Conservation (phyloP, 768 basidiomycete genomes). For the Naganishia vaughanmartiniae region DNA sequence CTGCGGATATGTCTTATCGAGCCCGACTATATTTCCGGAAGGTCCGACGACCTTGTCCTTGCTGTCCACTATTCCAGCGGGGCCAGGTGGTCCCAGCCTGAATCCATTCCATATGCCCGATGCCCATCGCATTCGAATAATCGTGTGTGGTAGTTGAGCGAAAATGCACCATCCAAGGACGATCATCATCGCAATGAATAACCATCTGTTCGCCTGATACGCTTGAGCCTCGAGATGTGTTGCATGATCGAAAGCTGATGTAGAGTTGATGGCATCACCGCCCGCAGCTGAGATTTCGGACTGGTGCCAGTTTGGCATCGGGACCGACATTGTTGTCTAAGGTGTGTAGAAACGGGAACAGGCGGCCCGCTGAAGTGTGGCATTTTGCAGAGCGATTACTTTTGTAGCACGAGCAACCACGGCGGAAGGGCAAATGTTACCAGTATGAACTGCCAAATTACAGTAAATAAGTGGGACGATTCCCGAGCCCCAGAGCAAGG, state of each 20-base stretch:
- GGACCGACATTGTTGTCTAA: background rate
- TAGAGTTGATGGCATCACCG: slow-evolving; percentile 34
- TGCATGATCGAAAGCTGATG: slow-evolving; percentile 32
- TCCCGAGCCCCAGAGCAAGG: too few relatives aligned
- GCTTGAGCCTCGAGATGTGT: slow-evolving; percentile 33
- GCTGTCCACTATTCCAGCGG: background rate
- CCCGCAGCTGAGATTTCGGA: slow-evolving; percentile 19
- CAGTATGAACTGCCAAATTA: too few relatives aligned
- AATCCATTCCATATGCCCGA: slow-evolving; percentile 15
- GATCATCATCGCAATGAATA: slow-evolving; percentile 35
- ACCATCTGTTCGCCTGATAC: slow-evolving; percentile 34
- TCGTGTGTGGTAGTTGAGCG: slow-evolving; percentile 34
- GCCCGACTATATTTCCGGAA: background rate
- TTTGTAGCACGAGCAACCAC: too few relatives aligned
- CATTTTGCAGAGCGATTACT: too few relatives aligned
- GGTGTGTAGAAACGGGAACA: too few relatives aligned
- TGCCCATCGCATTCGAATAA: slow-evolving; percentile 24
- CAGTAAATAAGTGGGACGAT: too few relatives aligned
- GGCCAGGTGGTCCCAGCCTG: background rate
- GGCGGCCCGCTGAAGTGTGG: too few relatives aligned
- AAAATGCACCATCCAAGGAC: slow-evolving; percentile 31
- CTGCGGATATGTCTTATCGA: background rate
- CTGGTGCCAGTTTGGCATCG: slow-evolving; percentile 19
- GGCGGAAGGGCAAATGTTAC: too few relatives aligned
- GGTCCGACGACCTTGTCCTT: background rate